Conservation (phyloP, 371 early-diverging fungal species). For the Syncephalastrum contaminatum region DNA sequence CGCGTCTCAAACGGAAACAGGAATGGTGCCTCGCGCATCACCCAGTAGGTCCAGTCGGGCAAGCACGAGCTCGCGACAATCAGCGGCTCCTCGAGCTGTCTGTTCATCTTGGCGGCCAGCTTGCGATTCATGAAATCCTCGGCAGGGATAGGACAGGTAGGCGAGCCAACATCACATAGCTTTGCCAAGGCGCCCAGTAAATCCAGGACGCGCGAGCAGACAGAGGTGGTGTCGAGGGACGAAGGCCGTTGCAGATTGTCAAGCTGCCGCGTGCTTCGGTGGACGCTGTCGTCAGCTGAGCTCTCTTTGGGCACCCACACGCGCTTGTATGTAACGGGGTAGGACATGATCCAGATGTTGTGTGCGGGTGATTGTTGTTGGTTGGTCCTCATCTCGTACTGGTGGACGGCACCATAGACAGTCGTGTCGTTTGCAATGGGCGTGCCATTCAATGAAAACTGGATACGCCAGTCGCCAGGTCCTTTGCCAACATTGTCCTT, state of each 20-base stretch:
- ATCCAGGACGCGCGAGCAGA: slow-evolving; percentile 46
- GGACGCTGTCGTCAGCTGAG: slow-evolving; percentile 16
- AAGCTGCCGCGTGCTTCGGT: slow-evolving; percentile 11
- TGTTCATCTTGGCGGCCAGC: slow-evolving; percentile 78
- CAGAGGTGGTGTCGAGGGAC: slow-evolving; percentile 19
- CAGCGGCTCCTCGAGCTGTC: slow-evolving; percentile 86
- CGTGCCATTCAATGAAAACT: slow-evolving; percentile 50
- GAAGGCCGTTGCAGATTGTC: slow-evolving; percentile 19
- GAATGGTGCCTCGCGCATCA: slow-evolving; percentile 73
- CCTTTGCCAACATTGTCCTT: background rate
- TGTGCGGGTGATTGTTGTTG: slow-evolving; percentile 18
- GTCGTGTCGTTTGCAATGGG: slow-evolving; percentile 56
- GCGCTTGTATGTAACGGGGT: slow-evolving; percentile 54
- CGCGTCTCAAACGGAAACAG: slow-evolving; percentile 85
- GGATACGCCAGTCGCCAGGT: slow-evolving; percentile 48
- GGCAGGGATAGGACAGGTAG: slow-evolving; percentile 30
- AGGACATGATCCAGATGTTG: slow-evolving; percentile 50
- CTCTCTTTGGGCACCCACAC: slow-evolving; percentile 24
- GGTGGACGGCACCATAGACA: slow-evolving; percentile 63
- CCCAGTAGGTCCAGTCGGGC: slow-evolving; percentile 74
- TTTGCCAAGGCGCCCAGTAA: slow-evolving; percentile 50
- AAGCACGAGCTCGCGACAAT: slow-evolving; percentile 81
- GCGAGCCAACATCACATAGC: slow-evolving; percentile 10
- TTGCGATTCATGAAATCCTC: slow-evolving; percentile 76
- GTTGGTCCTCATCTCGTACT: slow-evolving; percentile 35